phyloP scores from a whole-genome alignment of 2,329 filamentous ascomycete species.

The Colletotrichum siamense region DNA sequence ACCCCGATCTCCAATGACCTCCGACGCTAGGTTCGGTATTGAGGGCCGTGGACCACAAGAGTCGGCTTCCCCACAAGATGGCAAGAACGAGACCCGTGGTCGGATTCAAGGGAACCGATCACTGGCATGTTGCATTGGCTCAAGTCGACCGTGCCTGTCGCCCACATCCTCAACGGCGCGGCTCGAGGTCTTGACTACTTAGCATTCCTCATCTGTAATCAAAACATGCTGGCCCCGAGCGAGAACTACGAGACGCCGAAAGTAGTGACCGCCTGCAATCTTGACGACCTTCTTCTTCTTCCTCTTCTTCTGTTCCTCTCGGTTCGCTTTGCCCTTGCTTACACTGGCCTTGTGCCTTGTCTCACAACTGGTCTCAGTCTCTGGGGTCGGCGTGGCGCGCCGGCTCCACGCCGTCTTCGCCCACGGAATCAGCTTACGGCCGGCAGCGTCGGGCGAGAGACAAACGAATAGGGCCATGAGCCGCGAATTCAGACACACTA shows the following conservation, averaged over 20 bases:
- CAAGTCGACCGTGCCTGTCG: neutral
- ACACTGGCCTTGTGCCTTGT: neutral
- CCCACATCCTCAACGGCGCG: neutral
- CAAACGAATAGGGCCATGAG: neutral
- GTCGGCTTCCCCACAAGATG: neutral
- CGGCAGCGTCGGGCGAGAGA: slow-evolving; percentile 11
- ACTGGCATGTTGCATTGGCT: neutral
- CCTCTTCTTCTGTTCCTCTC: neutral
- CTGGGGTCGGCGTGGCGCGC: neutral
- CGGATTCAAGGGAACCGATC: neutral
- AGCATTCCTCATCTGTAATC: neutral
- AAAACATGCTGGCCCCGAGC: neutral
- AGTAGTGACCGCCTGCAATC: neutral
- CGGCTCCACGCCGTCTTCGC: slow-evolving; percentile 13
- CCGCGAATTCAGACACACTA: neutral
- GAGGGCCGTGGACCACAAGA: neutral
- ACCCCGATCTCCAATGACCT: neutral
- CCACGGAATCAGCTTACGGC: slow-evolving; percentile 14
- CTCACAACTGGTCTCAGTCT: neutral
- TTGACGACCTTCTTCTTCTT: neutral
- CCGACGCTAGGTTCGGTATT: neutral
- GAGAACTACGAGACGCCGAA: neutral
- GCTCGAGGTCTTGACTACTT: neutral
- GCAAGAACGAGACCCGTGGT: too few species aligned
- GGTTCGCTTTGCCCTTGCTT: neutral